Base-by-base conservation (phyloP, 2,329 filamentous ascomycete species). In the Teratosphaeria zuluensis region DNA sequence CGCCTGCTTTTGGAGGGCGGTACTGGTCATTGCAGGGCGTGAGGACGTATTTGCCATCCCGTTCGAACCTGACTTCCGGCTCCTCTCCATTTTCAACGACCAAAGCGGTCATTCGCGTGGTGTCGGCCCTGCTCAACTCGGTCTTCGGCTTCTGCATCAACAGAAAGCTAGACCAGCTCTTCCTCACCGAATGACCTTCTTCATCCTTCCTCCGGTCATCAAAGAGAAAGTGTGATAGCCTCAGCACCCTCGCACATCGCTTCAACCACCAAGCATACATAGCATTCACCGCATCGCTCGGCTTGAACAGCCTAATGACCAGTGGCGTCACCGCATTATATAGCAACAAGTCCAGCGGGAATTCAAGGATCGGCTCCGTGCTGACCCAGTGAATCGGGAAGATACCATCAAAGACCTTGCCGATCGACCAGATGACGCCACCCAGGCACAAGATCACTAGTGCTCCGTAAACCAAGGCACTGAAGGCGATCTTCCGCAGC, bases 211-310 rank as follows among this genome's bases (percentile, higher is more conserved):
- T 81, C 59, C 90, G 84, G 65, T 95, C 88, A 14, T 89, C 90
- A 69, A 99, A 97, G 51, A 99, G 82, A 72, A 99, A 99, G 76
- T 92, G 89, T 1, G 90, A 95, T 38, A 99, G 78, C 24, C 92
- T 84, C 56, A 99, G 78, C 48, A 80, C 77, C 55, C 89, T 82
- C 12, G 92, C 94, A 70, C 92, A 96, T 66, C 83, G 85, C 65
- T 88, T 86, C 76, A 99, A 96, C 90, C 94, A 99, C 92, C 92
- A 97, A 7, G 85, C 86, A 71, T 96, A 99, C 79, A 96, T 87
- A 57, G 81, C 78, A 65, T 95, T 88, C 2, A 99, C 78, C 0
- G 84, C 87, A 69, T 95, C 88, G 56, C 89, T 90, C 1, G 92
- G 92, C 70, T 88, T 89, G 74, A 96, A 87, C 66, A 90, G 86